Conservation (phyloP, 2,329 filamentous ascomycete genomes). For the Talaromyces pinophilus region DNA sequence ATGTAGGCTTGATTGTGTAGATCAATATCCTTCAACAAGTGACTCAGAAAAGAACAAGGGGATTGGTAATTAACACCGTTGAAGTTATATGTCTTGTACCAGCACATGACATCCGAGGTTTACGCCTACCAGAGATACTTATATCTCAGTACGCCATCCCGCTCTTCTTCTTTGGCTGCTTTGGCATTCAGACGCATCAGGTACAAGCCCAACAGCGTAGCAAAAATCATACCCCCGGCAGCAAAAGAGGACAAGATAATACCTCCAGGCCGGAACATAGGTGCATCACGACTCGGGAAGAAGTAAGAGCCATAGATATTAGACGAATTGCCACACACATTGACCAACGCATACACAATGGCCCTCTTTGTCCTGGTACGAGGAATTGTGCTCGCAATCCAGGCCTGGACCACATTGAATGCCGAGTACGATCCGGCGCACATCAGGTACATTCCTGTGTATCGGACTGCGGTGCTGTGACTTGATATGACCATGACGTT, state of each 20-base stretch:
- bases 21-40: too few relatives aligned
- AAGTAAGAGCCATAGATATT: conserved; percentile 30
- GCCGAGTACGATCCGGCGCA: conserved; percentile 28
- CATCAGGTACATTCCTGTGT: conserved; percentile 29
- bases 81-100: neutral
- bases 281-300: conserved; percentile 25
- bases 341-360: conserved; percentile 28
- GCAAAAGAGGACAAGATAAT: conserved; percentile 7
- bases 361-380: conserved; percentile 28
- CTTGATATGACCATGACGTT: conserved; percentile 27
- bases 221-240: conserved; percentile 26
- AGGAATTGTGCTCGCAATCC: conserved; percentile 30
- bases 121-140: neutral
- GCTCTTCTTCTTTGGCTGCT: neutral
- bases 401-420: conserved; percentile 28
- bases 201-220: neutral
- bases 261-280: conserved; percentile 26
- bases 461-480: conserved; percentile 24
- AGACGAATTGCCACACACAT: conserved; percentile 27
- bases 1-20: too few relatives aligned
- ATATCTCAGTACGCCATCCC: neutral
- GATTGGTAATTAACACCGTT: too few relatives aligned
- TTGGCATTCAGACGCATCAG: neutral
- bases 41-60: too few relatives aligned
- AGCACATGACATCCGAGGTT: neutral